Conservation (phyloP, 2,329 filamentous ascomycete genomes). For the Phaeomoniella chlamydospora region DNA sequence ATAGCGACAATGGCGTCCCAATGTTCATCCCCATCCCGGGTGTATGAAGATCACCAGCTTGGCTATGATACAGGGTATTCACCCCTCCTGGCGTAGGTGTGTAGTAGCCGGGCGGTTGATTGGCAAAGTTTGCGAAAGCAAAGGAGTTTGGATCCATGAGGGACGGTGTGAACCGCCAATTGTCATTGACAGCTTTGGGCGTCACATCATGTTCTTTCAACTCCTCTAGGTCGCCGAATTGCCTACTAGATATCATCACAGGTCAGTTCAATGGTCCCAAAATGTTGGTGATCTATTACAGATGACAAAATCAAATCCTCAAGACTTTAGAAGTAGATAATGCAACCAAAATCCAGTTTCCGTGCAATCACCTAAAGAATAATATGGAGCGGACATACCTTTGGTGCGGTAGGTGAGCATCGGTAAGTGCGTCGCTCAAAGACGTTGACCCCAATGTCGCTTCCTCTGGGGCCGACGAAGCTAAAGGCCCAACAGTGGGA, state of each 20-base stretch:
- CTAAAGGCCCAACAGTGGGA: slow-evolving; percentile 51
- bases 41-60: slow-evolving; percentile 77
- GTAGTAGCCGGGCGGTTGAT: slow-evolving; percentile 71
- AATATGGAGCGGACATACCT: slow-evolving; percentile 9
- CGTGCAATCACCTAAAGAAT: slow-evolving; percentile 6
- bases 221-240: slow-evolving; percentile 30
- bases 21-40: slow-evolving; percentile 60
- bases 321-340: too few species aligned
- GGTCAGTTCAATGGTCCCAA: too few species aligned
- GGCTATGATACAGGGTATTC: slow-evolving; percentile 66
- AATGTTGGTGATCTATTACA: too few species aligned
- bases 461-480: slow-evolving; percentile 28
- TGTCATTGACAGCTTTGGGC: slow-evolving; percentile 63
- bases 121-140: slow-evolving; percentile 64
- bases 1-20: slow-evolving; percentile 68
- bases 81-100: slow-evolving; percentile 73
- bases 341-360: too few species aligned
- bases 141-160: slow-evolving; percentile 76
- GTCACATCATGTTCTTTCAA: slow-evolving; percentile 72
- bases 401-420: slow-evolving; percentile 9
- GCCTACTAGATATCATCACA: slow-evolving; percentile 20
- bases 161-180: slow-evolving; percentile 78
- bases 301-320: too few species aligned
- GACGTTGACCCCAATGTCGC: slow-evolving; percentile 16
- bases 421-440: slow-evolving; percentile 12